Percentiles rank a stretch among this genome's conserved stretches.
Evolutionary conservation across 768 basidiomycete species (phyloP).

Genomic region (Boletus sp.): DNA sequence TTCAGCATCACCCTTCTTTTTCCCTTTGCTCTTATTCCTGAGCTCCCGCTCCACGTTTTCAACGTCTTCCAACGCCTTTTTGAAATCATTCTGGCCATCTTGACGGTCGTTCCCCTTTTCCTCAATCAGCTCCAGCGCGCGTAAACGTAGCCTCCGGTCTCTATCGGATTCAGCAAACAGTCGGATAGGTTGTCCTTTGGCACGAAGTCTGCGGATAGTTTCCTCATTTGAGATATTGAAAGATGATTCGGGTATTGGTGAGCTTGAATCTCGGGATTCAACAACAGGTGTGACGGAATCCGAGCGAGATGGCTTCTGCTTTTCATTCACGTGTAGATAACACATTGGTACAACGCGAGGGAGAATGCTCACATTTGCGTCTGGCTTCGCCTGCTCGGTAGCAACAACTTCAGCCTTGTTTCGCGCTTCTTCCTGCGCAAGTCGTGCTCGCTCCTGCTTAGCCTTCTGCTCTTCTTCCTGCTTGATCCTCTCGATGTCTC

Average conservation of each 20-base stretch:
- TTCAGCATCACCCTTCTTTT: constrained; percentile 59
- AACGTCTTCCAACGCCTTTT: constrained; percentile 82
- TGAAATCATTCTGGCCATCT: constrained; percentile 94
- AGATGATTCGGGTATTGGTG: constrained; percentile 37
- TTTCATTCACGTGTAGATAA: constrained; percentile 44
- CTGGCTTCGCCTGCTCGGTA: constrained; percentile 24
- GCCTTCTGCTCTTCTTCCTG: constrained; percentile 41
- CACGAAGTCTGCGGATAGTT: constrained; percentile 80
- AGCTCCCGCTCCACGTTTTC: constrained; percentile 72
- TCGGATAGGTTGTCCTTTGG: constrained; percentile 91
- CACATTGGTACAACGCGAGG: not conserved
- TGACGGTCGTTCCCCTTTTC: constrained; percentile 77
- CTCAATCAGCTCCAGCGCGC: constrained; percentile 94
- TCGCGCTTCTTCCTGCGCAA: constrained; percentile 24
- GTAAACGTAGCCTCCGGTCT: constrained; percentile 82
- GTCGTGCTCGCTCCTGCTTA: constrained; percentile 33
- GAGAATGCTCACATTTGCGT: constrained; percentile 43
- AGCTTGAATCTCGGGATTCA: constrained; percentile 35
- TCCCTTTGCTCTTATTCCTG: constrained; percentile 52
- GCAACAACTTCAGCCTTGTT: constrained; percentile 11
- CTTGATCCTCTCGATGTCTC: constrained; percentile 78
- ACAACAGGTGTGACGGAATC: constrained; percentile 38
- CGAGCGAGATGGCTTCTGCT: constrained; percentile 42
- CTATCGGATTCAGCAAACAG: constrained; percentile 95
- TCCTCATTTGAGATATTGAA: constrained; percentile 96